phyloP scores from a whole-genome alignment of 2,329 filamentous ascomycete species.

The Diplodia sapinea region DNA sequence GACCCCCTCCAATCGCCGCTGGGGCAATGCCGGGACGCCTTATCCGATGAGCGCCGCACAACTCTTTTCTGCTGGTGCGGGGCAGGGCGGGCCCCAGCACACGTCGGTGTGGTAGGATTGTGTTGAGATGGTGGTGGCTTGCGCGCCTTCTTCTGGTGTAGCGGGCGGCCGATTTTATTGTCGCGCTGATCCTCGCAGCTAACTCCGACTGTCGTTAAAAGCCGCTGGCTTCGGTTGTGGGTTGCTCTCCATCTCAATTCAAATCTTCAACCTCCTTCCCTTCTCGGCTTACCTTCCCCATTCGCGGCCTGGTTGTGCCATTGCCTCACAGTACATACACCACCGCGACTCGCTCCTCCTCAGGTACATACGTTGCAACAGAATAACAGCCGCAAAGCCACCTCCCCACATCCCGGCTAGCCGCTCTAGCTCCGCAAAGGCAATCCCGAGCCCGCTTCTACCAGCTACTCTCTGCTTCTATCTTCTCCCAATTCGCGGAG shows the following conservation, averaged over 20 bases:
- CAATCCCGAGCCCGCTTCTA: not conserved
- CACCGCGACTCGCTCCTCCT: not conserved
- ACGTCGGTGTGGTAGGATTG: conserved; percentile 11
- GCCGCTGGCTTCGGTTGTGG: not conserved
- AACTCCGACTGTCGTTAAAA: conserved; percentile 1
- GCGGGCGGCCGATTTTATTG: not conserved
- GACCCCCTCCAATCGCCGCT: conserved; percentile 10
- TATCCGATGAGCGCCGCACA: conserved; percentile 14
- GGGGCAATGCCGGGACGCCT: conserved; percentile 4
- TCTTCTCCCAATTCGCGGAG: not conserved
- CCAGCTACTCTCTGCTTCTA: not conserved
- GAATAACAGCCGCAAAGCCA: not conserved
- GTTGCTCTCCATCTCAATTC: not conserved
- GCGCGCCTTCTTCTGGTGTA: not conserved
- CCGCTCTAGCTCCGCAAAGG: not conserved
- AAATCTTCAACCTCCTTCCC: not conserved
- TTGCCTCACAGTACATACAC: not conserved
- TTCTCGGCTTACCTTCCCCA: not conserved
- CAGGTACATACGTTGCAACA: not conserved
- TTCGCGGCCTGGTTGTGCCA: not conserved
- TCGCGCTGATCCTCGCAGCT: conserved; percentile 6
- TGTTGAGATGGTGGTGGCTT: conserved; percentile 12
- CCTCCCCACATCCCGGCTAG: not conserved
- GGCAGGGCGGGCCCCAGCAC: conserved; percentile 12
- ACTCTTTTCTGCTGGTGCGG: not conserved